Percentiles rank a stretch among this genome's conserved stretches.
Conservation (phyloP, 805 yeast genomes). For the Kuraishia cidri region DNA sequence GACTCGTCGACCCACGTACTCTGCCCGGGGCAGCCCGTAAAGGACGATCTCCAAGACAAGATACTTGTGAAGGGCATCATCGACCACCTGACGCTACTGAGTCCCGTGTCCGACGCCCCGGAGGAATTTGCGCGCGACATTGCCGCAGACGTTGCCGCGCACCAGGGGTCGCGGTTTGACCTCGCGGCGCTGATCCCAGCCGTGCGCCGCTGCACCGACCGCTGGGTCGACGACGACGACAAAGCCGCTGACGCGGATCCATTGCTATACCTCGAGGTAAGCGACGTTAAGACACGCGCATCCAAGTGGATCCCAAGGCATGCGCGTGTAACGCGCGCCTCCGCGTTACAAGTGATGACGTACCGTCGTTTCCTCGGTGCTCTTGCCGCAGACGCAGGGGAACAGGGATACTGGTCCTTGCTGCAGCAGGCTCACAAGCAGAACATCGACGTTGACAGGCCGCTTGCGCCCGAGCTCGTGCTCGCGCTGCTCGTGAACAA, state of each 20-base stretch:
- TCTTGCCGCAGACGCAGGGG: conserved; percentile 16
- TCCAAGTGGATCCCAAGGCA: conserved; percentile 36
- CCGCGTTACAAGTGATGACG: conserved; percentile 53
- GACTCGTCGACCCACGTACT: conserved; percentile 15
- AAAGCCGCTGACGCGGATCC: too few species aligned
- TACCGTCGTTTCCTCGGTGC: conserved; percentile 41
- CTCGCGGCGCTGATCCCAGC: conserved; percentile 1
- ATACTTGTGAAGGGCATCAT: conserved; percentile 57
- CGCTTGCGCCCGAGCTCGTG: conserved; percentile 31
- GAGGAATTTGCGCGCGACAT: conserved; percentile 3
- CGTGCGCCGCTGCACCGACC: not conserved
- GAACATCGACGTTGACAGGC: conserved; percentile 36
- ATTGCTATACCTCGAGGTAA: conserved; percentile 26
- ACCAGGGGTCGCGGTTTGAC: not conserved
- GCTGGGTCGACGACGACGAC: too few species aligned
- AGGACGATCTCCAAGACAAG: conserved; percentile 8
- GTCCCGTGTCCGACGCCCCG: too few species aligned
- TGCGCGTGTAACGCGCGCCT: conserved; percentile 33
- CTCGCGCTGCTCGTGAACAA: conserved; percentile 28
- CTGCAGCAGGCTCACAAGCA: conserved; percentile 37
- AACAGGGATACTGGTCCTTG: conserved; percentile 29
- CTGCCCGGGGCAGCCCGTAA: too few species aligned
- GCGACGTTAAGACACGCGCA: conserved; percentile 59
- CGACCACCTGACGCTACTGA: conserved; percentile 33
- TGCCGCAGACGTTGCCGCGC: not conserved